Evolutionary conservation across 768 basidiomycete species (phyloP).

Genomic region (Auricularia sp.): DNA sequence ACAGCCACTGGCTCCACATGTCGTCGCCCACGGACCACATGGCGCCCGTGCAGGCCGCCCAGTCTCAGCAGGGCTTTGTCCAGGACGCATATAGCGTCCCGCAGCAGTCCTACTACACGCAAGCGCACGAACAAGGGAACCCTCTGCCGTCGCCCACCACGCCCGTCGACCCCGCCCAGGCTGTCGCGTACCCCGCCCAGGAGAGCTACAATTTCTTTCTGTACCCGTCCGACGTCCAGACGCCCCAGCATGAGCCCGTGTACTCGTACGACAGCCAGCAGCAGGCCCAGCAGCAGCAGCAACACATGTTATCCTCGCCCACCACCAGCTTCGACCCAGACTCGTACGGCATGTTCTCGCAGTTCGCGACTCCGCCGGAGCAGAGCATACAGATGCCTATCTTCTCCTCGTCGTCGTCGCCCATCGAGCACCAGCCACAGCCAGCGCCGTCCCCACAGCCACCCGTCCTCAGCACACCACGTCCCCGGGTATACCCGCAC

Average conservation of each 20-base stretch:
- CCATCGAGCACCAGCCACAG: background rate
- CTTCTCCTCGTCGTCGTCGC: background rate
- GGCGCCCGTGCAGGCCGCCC: background rate
- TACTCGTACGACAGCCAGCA: background rate
- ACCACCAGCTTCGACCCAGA: background rate
- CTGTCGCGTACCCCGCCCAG: background rate
- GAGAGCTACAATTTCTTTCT: background rate
- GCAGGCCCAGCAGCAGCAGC: background rate
- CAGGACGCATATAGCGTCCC: background rate
- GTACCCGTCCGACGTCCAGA: background rate
- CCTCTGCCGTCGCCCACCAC: background rate
- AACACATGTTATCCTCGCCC: background rate
- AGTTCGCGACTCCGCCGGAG: background rate
- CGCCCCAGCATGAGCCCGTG: background rate
- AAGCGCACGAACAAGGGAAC: background rate
- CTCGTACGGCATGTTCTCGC: background rate
- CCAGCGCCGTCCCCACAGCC: background rate
- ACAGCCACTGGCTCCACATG: background rate
- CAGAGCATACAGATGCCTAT: background rate
- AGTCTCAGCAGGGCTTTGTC: background rate
- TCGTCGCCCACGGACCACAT: background rate
- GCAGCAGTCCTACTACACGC: background rate
- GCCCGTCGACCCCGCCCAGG: background rate
- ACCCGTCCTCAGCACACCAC: background rate
- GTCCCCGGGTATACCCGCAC: background rate